phyloP scores from a whole-genome alignment of 768 basidiomycete species.

The Cytidiella melzeri region DNA sequence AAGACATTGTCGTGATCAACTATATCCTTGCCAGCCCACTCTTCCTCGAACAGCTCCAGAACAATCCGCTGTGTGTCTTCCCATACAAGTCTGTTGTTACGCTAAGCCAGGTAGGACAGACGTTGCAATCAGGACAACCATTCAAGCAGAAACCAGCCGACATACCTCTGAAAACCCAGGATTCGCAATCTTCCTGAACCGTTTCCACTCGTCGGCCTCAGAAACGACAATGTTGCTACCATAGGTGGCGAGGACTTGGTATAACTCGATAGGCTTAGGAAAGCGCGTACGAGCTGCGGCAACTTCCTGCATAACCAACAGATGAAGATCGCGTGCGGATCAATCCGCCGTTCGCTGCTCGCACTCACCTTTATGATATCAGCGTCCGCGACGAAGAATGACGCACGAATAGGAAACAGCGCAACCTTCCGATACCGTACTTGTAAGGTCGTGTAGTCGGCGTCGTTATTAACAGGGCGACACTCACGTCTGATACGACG shows the following conservation, averaged over 20 bases:
- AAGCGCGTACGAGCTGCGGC: slow-evolving; percentile 42
- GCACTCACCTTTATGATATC: neutral
- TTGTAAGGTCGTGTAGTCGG: no score
- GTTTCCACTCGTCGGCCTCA: slow-evolving; percentile 61
- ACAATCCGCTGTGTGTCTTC: slow-evolving; percentile 27
- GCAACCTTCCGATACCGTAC: no score
- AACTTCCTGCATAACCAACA: slow-evolving; percentile 44
- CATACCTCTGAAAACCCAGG: slow-evolving; percentile 57
- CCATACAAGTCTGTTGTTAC: slow-evolving; percentile 33
- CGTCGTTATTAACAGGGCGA: no score
- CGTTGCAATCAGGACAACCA: neutral
- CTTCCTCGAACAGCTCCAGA: slow-evolving; percentile 29
- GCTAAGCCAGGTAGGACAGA: slow-evolving; percentile 7
- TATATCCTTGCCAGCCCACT: slow-evolving; percentile 37
- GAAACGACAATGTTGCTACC: slow-evolving; percentile 58
- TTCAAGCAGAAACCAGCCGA: no score
- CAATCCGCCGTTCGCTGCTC: no score
- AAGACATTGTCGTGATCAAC: slow-evolving; percentile 39
- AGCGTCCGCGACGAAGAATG: neutral
- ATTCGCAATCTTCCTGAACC: slow-evolving; percentile 51
- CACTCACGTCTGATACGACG: slow-evolving; percentile 15
- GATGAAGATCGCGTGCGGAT: no score
- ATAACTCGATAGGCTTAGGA: slow-evolving; percentile 47
- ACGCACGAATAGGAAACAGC: neutral
- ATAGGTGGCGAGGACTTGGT: slow-evolving; percentile 40